phyloP scores from a whole-genome alignment of 768 basidiomycete genomes.

The Mycena capillaripes region DNA sequence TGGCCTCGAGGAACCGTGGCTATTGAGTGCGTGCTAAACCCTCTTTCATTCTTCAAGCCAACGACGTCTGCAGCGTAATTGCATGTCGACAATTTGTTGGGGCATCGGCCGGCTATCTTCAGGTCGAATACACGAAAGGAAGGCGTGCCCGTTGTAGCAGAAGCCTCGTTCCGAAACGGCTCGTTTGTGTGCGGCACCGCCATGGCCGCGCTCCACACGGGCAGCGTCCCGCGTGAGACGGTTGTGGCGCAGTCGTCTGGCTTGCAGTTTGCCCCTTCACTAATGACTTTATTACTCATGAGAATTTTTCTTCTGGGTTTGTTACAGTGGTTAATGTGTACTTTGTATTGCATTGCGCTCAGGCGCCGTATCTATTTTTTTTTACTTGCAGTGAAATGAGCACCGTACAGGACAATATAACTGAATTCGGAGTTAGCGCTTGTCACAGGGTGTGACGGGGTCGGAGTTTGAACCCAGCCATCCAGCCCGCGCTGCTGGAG shows the following conservation, averaged over 20 bases:
- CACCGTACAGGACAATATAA: too few species aligned
- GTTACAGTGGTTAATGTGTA: conserved; percentile 10
- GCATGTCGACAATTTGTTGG: conserved; percentile 78
- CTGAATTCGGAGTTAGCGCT: neutral
- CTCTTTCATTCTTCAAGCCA: neutral
- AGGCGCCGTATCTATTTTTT: neutral
- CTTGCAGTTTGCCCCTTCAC: neutral
- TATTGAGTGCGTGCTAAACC: conserved; percentile 66
- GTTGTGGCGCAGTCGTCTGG: conserved; percentile 23
- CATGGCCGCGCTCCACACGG: conserved; percentile 13
- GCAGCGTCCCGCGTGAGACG: neutral
- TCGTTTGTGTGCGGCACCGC: conserved; percentile 55
- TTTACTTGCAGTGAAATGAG: too few species aligned
- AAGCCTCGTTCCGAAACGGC: conserved; percentile 50
- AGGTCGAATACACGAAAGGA: conserved; percentile 75
- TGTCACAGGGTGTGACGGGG: neutral
- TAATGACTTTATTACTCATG: conserved; percentile 18
- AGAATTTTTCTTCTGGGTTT: conserved; percentile 21
- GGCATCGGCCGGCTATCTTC: conserved; percentile 73
- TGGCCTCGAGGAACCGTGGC: conserved; percentile 63
- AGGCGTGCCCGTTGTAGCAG: conserved; percentile 70
- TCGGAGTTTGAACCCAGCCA: neutral
- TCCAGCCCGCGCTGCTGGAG: neutral
- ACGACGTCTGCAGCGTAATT: conserved; percentile 60
- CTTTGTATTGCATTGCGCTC: neutral